Percentiles rank a stretch among this genome's conserved stretches.
Conservation (phyloP, 139 green algal genomes). For the Chlorella sp. region DNA sequence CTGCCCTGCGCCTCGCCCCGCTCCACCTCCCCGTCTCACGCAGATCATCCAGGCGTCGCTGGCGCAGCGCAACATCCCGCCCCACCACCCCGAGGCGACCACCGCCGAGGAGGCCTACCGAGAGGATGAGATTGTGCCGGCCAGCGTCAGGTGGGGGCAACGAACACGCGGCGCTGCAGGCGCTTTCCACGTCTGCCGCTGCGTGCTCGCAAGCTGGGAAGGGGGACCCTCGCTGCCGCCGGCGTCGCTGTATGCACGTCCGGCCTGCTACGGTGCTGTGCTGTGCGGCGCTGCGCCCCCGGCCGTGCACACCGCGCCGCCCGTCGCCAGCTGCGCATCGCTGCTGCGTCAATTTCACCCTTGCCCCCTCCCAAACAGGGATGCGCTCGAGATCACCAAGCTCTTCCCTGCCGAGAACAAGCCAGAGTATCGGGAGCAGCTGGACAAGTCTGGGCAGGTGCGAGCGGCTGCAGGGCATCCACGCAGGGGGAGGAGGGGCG, state of each 20-base stretch:
- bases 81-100: constrained; percentile 41
- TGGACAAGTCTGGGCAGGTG: constrained; percentile 13
- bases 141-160: neutral
- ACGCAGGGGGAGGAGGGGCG: neutral
- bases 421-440: constrained; percentile 4
- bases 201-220: too few species aligned
- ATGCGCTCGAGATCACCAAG: constrained; percentile 35
- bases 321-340: too few species aligned
- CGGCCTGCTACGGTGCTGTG: too few species aligned
- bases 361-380: too few species aligned
- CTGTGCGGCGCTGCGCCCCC: too few species aligned
- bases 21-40: neutral
- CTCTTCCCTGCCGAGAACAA: constrained; percentile 39
- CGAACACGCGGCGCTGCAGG: too few species aligned
- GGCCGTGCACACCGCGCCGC: too few species aligned
- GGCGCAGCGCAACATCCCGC: constrained; percentile 48
- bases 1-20: neutral
- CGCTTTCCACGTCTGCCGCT: too few species aligned
- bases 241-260: too few species aligned
- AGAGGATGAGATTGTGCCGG: constrained; percentile 27
- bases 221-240: too few species aligned
- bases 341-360: too few species aligned
- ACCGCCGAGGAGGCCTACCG: constrained; percentile 47
- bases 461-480: neutral
- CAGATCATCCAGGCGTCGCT: constrained; percentile 33